phyloP scores from a whole-genome alignment of 2,329 filamentous ascomycete genomes.

The Colletotrichum tabaci region DNA sequence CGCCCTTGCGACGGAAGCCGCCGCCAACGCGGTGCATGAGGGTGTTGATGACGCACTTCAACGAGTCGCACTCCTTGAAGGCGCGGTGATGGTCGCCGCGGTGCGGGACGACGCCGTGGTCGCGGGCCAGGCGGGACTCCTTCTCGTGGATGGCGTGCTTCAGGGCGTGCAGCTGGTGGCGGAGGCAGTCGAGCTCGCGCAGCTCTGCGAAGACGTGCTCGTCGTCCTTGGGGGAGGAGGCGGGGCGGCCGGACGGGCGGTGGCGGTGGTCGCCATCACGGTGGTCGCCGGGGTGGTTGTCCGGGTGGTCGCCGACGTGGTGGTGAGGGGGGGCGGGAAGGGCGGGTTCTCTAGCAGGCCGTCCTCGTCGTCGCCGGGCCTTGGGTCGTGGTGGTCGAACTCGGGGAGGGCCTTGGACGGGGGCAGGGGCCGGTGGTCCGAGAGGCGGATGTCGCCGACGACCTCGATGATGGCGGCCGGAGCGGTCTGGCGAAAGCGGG shows the following conservation, averaged over 20 bases:
- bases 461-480: constrained; percentile 60
- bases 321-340: constrained; percentile 44
- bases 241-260: constrained; percentile 41
- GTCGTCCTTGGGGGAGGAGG: constrained; percentile 37
- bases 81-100: constrained; percentile 21
- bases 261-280: background rate
- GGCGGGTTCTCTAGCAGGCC: constrained; percentile 37
- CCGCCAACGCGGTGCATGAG: constrained; percentile 57
- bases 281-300: constrained; percentile 25
- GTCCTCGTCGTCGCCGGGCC: constrained; percentile 33
- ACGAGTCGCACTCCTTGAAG: constrained; percentile 55
- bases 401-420: constrained; percentile 39
- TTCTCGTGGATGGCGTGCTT: constrained; percentile 59
- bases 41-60: constrained; percentile 60
- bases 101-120: constrained; percentile 49
- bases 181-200: constrained; percentile 61
- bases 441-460: constrained; percentile 52
- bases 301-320: constrained; percentile 27
- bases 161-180: constrained; percentile 58
- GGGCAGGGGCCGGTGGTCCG: background rate
- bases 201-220: constrained; percentile 56
- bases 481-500: constrained; percentile 62
- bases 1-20: constrained; percentile 23
- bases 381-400: constrained; percentile 39
- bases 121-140: constrained; percentile 56